These are phyloP conservation scores for Lonicera japonica DNA, from an alignment of 129 eudicot species.

Conservation along the genomic window DNA sequence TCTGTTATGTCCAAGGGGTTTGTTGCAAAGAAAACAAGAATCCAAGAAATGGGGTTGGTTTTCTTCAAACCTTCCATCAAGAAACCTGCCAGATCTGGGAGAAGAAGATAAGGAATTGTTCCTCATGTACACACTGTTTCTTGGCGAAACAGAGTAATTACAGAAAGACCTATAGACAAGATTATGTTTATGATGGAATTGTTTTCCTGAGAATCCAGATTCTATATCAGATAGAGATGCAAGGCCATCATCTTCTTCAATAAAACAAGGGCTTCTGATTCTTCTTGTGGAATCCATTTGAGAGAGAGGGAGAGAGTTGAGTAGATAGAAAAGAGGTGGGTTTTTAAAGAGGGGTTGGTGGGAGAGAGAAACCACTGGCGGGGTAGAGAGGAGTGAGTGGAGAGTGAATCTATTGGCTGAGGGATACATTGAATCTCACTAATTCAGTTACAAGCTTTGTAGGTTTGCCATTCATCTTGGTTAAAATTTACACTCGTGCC, in stretches of 20 bases:
- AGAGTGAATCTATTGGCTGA: constrained; percentile 38
- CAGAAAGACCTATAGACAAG: constrained; percentile 32
- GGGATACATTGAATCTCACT: background rate
- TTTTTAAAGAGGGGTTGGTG: background rate
- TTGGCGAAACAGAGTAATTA: constrained; percentile 17
- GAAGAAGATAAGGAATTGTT: constrained; percentile 16
- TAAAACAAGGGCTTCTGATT: constrained; percentile 41
- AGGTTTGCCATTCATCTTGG: too few species aligned
- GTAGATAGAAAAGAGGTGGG: background rate
- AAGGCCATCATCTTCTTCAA: constrained; percentile 41
- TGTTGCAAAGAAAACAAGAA: constrained; percentile 30
- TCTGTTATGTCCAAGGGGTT: constrained; percentile 37
- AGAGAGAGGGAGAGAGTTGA: constrained; percentile 6
- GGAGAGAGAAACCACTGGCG: constrained; percentile 28
- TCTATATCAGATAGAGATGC: constrained; percentile 29
- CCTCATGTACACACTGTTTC: constrained; percentile 17
- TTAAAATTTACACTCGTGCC: too few species aligned
- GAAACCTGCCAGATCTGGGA: constrained; percentile 33
- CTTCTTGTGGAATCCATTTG: constrained; percentile 30
- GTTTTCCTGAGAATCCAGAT: constrained; percentile 23
- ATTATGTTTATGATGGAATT: background rate
- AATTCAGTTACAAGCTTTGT: too few species aligned
- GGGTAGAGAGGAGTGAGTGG: background rate
- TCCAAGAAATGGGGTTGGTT: constrained; percentile 14
- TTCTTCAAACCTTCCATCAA: constrained; percentile 34